A percentile compares a stretch with the other conserved stretches of the same genome.
phyloP scores from a whole-genome alignment of 495 filamentous ascomycete genomes.

The Lasiosphaeria hispida region DNA sequence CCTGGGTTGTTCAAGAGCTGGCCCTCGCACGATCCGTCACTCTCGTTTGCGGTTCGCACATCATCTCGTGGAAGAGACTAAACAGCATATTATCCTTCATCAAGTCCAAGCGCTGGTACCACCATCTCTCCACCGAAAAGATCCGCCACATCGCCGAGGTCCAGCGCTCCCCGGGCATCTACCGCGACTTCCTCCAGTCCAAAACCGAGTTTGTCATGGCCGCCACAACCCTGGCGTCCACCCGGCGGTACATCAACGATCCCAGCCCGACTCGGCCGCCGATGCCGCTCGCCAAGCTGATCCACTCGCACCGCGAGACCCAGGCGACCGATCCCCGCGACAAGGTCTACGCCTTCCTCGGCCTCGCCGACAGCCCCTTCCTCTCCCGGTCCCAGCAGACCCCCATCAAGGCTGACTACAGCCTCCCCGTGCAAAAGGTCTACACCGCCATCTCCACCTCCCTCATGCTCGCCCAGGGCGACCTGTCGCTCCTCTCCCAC shows the following conservation, averaged over 20 bases:
- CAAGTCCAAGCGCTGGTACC: conserved; percentile 10
- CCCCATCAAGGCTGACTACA: too few species aligned
- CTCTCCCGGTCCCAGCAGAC: too few species aligned
- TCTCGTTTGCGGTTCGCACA: conserved; percentile 12
- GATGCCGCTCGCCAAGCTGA: neutral
- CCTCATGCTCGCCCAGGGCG: conserved; percentile 1
- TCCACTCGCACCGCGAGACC: neutral
- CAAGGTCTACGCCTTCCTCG: conserved; percentile 13
- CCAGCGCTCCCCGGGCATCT: neutral
- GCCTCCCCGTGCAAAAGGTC: neutral
- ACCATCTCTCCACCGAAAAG: conserved; percentile 14
- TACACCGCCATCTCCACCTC: conserved; percentile 3
- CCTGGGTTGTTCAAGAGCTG: conserved; percentile 28
- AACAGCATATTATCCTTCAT: conserved; percentile 2
- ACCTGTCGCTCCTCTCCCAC: conserved; percentile 8
- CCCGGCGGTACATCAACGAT: neutral
- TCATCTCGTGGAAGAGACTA: conserved; percentile 10
- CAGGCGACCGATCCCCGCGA: conserved; percentile 11
- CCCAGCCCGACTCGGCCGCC: neutral
- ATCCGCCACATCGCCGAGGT: conserved; percentile 5
- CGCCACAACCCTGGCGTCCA: conserved; percentile 4
- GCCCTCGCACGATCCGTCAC: conserved; percentile 15
- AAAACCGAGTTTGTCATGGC: neutral
- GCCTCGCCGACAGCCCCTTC: neutral
- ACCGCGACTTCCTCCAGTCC: conserved; percentile 10